Percentiles rank a stretch among this genome's conserved stretches.
These are phyloP conservation scores for Proliferodiscus dingleyae DNA, from an alignment of 2,329 filamentous ascomycete genomes.

Conservation along the genomic window DNA sequence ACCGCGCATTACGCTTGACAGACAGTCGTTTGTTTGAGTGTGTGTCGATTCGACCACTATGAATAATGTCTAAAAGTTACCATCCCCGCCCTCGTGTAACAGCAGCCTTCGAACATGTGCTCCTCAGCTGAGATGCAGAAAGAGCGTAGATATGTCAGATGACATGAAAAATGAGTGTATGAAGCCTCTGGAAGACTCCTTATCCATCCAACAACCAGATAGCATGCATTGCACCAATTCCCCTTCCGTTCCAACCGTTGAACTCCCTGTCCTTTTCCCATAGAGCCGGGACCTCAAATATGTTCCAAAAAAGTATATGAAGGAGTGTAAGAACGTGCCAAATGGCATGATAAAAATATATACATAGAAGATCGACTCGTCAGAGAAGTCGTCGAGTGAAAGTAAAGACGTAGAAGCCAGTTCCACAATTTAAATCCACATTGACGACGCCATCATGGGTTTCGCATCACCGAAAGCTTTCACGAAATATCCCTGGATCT, in stretches of 20 bases:
- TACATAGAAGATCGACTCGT: constrained; percentile 17
- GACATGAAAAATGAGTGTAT: constrained; percentile 16
- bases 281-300: constrained; percentile 11
- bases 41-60: constrained; percentile 1
- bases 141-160: constrained; percentile 16
- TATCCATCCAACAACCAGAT: background rate
- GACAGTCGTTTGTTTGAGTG: background rate
- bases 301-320: constrained; percentile 15
- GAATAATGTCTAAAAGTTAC: constrained; percentile 1
- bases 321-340: constrained; percentile 25
- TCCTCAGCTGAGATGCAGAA: constrained; percentile 7
- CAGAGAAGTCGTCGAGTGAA: background rate
- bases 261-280: constrained; percentile 18
- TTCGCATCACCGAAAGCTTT: constrained; percentile 25
- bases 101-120: background rate
- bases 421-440: constrained; percentile 29
- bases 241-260: constrained; percentile 6
- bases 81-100: background rate
- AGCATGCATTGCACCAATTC: background rate
- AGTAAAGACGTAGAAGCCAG: constrained; percentile 16
- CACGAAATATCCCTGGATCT: constrained; percentile 61
- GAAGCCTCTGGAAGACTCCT: constrained; percentile 3
- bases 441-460: constrained; percentile 18
- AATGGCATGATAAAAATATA: constrained; percentile 20
- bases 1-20: no score